phyloP scores from a whole-genome alignment of 179 eudicot genomes.

The Patellifolia procumbens region DNA sequence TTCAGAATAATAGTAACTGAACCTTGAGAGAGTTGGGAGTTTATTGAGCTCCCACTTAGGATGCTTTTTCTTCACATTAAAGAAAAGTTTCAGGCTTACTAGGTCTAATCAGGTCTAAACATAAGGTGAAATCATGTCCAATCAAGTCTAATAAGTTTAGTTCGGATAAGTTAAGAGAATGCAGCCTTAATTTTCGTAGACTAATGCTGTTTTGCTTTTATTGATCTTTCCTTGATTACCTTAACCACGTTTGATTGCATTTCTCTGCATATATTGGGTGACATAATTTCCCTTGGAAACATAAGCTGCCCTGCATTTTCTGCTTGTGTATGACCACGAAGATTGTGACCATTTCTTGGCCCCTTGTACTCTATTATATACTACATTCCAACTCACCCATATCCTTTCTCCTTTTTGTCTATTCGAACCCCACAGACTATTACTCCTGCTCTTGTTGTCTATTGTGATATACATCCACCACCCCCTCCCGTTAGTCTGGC shows the following conservation, averaged over 20 bases:
- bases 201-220: not conserved
- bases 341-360: slow-evolving; percentile 24
- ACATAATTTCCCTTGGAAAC: slow-evolving; percentile 18
- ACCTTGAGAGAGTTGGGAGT: too few relatives aligned
- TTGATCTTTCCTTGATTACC: not conserved
- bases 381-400: slow-evolving; percentile 5
- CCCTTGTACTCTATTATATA: slow-evolving; percentile 5
- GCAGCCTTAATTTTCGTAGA: not conserved
- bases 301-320: slow-evolving; percentile 15
- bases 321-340: slow-evolving; percentile 3
- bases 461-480: slow-evolving; percentile 11
- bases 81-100: too few relatives aligned
- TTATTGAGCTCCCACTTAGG: too few relatives aligned
- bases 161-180: too few relatives aligned
- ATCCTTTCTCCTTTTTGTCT: slow-evolving; percentile 20
- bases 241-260: not conserved
- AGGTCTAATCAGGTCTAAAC: too few relatives aligned
- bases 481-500: slow-evolving; percentile 9
- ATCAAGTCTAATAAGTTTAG: too few relatives aligned
- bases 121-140: too few relatives aligned
- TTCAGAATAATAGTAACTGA: too few relatives aligned
- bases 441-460: not conserved
- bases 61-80: too few relatives aligned
- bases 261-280: slow-evolving; percentile 5
- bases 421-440: slow-evolving; percentile 22